phyloP scores from a whole-genome alignment of 495 filamentous ascomycete species.

The Neurospora sp. region DNA sequence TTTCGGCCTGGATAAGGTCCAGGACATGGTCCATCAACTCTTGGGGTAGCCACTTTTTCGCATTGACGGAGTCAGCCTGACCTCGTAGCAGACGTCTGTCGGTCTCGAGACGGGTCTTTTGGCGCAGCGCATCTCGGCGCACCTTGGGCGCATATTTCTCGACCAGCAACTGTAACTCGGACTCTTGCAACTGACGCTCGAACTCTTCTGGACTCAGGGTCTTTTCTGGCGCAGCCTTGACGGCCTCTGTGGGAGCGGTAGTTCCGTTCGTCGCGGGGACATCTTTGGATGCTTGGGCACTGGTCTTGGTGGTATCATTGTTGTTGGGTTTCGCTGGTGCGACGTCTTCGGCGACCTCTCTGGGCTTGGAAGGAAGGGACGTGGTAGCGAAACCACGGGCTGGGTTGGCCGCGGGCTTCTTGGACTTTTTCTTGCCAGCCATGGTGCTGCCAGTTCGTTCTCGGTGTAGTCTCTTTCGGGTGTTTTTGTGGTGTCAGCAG shows the following conservation, averaged over 20 bases:
- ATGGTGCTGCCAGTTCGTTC: constrained; percentile 31
- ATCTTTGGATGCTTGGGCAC: constrained; percentile 25
- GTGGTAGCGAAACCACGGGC: constrained; percentile 88
- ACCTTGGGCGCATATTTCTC: constrained; percentile 69
- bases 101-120: constrained; percentile 62
- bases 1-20: constrained; percentile 45
- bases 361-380: constrained; percentile 61
- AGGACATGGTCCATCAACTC: constrained; percentile 71
- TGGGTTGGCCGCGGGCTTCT: constrained; percentile 73
- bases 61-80: constrained; percentile 58
- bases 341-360: constrained; percentile 30
- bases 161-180: constrained; percentile 70
- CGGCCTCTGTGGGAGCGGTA: constrained; percentile 26
- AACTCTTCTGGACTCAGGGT: constrained; percentile 70
- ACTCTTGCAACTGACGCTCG: constrained; percentile 69
- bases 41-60: constrained; percentile 66
- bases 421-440: constrained; percentile 82
- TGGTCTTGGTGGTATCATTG: constrained; percentile 15
- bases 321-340: constrained; percentile 5
- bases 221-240: constrained; percentile 34
- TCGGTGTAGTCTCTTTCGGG: not conserved
- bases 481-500: not conserved
- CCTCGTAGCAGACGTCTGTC: constrained; percentile 66
- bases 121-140: constrained; percentile 54
- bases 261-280: constrained; percentile 19